phyloP scores from a whole-genome alignment of 139 green algal genomes.

The Mesotaenium endlicherianum region DNA sequence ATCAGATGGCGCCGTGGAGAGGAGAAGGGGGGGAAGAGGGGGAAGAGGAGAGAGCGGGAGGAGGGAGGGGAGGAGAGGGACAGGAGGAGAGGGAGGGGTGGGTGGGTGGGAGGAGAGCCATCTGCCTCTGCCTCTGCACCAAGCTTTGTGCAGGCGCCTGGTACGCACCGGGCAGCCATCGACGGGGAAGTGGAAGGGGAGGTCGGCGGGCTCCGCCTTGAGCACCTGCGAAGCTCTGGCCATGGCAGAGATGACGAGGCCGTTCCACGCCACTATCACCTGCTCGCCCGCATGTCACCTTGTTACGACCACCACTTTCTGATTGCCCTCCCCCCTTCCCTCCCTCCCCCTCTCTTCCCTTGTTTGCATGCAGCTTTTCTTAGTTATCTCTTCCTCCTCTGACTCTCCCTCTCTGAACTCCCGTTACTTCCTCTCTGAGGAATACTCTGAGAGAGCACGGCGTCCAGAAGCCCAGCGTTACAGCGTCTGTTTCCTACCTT shows the following conservation, averaged over 20 bases:
- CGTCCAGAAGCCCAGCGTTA: no score
- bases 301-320: no score
- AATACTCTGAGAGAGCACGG: no score
- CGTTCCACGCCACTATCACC: conserved; percentile 90
- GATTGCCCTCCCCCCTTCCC: no score
- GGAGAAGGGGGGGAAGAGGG: neutral
- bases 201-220: conserved; percentile 50
- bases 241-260: conserved; percentile 76
- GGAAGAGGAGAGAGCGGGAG: neutral
- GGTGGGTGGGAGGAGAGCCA: neutral
- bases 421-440: no score
- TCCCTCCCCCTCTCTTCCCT: neutral
- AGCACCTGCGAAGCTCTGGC: conserved; percentile 68
- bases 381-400: no score
- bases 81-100: neutral
- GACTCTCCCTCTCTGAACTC: neutral
- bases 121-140: neutral
- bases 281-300: conserved; percentile 50
- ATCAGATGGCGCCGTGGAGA: neutral
- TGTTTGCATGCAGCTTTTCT: neutral
- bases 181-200: conserved; percentile 66
- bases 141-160: neutral
- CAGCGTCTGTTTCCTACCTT: no score
- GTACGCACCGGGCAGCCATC: conserved; percentile 53
- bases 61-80: neutral